Evolutionary conservation across 2,329 filamentous ascomycete genomes (phyloP).

Genomic region (Alternaria arborescens): DNA sequence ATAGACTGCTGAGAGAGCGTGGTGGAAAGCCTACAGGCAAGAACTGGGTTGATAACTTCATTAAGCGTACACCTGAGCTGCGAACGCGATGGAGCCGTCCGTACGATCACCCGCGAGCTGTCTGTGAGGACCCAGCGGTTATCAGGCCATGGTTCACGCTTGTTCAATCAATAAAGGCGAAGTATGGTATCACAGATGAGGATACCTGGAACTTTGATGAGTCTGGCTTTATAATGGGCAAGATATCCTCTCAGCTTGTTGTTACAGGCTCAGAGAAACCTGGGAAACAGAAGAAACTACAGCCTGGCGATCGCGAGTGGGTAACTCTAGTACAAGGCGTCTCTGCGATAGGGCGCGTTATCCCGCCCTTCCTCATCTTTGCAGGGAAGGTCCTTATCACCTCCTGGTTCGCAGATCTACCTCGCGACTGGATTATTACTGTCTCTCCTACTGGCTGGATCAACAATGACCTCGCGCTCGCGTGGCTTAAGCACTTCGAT

Average conservation of each 20-base stretch:
- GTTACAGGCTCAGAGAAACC: not conserved
- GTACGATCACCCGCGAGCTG: not conserved
- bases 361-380: too few species aligned
- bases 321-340: too few species aligned
- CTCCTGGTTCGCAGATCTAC: too few species aligned
- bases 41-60: not conserved
- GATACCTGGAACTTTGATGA: not conserved
- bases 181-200: not conserved
- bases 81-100: not conserved
- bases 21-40: not conserved
- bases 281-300: not conserved
- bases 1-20: not conserved
- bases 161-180: not conserved
- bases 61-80: not conserved
- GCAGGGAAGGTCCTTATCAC: too few species aligned
- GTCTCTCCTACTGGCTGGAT: too few species aligned
- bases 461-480: too few species aligned
- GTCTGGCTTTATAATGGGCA: not conserved
- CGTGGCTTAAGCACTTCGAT: too few species aligned
- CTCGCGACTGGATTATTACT: too few species aligned
- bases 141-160: not conserved
- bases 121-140: not conserved
- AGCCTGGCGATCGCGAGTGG: too few species aligned
- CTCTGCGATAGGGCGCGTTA: too few species aligned
- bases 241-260: not conserved